Evolutionary conservation across 768 basidiomycete genomes (phyloP), one percentile per base, ranked within the genome.

Genomic region (Auricularia sp.): DNA sequence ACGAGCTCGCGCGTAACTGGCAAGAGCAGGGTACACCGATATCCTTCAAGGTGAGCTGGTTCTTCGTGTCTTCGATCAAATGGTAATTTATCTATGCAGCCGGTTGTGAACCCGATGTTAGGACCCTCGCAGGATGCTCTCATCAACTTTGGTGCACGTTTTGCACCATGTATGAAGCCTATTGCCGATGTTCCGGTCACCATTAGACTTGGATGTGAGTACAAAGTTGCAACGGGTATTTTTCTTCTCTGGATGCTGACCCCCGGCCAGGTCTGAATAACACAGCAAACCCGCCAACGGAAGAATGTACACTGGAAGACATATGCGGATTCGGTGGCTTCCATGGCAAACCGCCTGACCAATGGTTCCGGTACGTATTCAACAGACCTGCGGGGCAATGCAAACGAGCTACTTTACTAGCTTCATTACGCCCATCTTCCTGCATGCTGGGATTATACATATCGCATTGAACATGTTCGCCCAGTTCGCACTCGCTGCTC

Each of bases 401-500:
- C 59, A 65, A 11, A 64, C 69, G 64, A 51, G 68, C 56, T 59
- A 21, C 7, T 6, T 65, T 34, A 54, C 59, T 69, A 90, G 92
- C 67, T 95, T 95, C 71, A 88, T 94, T 69, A 86, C 87, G 1
- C 83, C 94, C 8, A 89, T 96, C 62, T 97, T 98, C 72, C 76
- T 98, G 4, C 96, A 98, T 69, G 97, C 93, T 11, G 96, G 96
- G n/a, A 80, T 99, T 65, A 80, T 99, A n/a, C 96, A 99, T 73
- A 80, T 96, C 42, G 68, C 88, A 3, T 72, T 99, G 66, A 99
- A 99, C 72, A 89, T 98, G 87, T 73, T 95, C 35, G 94, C 88
- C 14, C 95, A 96, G 70, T 73, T 90, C 65, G 84, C 83, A 0
- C 77, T 90, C n/a, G 89, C 88, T 6, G 90, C 88, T 42, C 87